Evolutionary conservation across 2,329 filamentous ascomycete species (phyloP).

Genomic region (Trichoderma harzianum): DNA sequence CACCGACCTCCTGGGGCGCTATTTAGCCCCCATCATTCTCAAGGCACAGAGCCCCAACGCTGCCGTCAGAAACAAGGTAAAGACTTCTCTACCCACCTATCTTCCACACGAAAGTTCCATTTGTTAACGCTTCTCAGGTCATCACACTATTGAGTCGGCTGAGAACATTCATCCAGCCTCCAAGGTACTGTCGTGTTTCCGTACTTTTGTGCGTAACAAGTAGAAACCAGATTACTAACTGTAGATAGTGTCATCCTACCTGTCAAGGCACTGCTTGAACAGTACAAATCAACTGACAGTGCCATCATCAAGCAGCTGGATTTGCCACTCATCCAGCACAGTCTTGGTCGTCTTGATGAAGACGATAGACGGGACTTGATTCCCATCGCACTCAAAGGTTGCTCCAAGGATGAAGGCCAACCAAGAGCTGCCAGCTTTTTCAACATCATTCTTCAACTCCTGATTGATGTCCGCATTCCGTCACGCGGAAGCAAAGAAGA

Average conservation of each 20-base stretch:
- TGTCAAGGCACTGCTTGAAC: constrained; percentile 77
- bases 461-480: constrained; percentile 70
- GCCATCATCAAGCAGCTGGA: constrained; percentile 83
- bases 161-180: constrained; percentile 52
- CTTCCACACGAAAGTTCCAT: not conserved
- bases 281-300: constrained; percentile 76
- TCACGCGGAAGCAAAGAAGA: constrained; percentile 78
- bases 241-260: constrained; percentile 67
- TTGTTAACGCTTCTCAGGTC: constrained; percentile 34
- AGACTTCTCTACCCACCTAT: not conserved
- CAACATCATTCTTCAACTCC: constrained; percentile 73
- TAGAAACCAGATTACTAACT: not conserved
- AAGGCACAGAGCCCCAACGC: constrained; percentile 81
- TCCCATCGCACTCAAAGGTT: constrained; percentile 45
- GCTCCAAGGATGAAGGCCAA: constrained; percentile 31
- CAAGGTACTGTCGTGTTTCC: constrained; percentile 37
- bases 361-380: constrained; percentile 68
- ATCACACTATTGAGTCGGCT: constrained; percentile 51
- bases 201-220: not conserved
- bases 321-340: constrained; percentile 84
- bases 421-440: constrained; percentile 60
- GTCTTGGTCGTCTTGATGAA: constrained; percentile 50
- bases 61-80: constrained; percentile 73
- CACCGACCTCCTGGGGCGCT: constrained; percentile 71
- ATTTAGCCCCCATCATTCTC: constrained; percentile 76